Base-by-base conservation (phyloP, 345 rosid genomes). In the Litchi chinensis region DNA sequence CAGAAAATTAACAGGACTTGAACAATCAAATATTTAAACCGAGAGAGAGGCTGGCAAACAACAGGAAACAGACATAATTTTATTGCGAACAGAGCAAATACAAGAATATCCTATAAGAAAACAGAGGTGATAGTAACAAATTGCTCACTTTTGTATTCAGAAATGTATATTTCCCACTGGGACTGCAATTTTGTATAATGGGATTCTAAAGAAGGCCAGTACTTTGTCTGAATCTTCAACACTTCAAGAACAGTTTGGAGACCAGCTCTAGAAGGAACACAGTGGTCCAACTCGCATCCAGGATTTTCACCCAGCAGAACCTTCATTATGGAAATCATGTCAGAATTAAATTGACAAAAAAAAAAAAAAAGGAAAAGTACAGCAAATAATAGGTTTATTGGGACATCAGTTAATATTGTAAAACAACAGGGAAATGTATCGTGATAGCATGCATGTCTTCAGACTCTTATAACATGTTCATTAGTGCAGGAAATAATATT, bases 241-340 rank as follows among this genome's bases (percentile, higher is more conserved):
- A 96, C 98, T 78, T 96, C 93, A 76, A 93, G 68, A 82, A 94
- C 93, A 26, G 97, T 88, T 80, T 73, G 89, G 77, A 91, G 59
- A 70, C 93, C 98, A 39, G 93, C 86, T 85, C 74, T 90, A 28
- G 98, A 90, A 66, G 98, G 99, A 26, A 60, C 65, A 67, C 60
- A 64, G 26, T 87, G 79, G 54, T 72, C 88, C 44, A 83, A 59
- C 78, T 88, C 88, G 59, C 65, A 76, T 50, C 65, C 87, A 28
- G 87, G 78, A 68, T 77, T 80, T 87, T 94, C 99, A 76, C 97
- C 98, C 71, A 94, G 85, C 70, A 94, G 85, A 66, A 89, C 98
- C 99, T 94, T 79, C 73, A 77, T 69, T 21, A 71, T 44, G 32
- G 43, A 78, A 26, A 3, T 26, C 70, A 71, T 70, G 77, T 75